Evolutionary conservation across 2,329 filamentous ascomycete genomes (phyloP), one percentile per base, ranked within the genome.

Genomic region (Colletotrichum lentis): DNA sequence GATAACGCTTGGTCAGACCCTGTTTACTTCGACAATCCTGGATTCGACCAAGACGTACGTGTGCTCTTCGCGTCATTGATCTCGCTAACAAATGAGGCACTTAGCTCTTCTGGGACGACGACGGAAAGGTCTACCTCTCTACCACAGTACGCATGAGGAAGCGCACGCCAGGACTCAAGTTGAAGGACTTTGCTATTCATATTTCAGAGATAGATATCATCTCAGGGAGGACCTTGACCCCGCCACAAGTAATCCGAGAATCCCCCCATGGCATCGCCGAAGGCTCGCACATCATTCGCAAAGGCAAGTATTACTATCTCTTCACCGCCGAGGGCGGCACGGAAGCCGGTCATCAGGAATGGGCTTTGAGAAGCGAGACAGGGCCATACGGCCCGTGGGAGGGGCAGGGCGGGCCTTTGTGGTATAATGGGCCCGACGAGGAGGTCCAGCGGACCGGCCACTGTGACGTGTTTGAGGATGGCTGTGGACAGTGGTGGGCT

Each of bases 151-250:
- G 79, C 22, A 70, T 80, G 49, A 72, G 75, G 0, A 60, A 76
- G 20, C 79, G 81, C 16, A 77, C 79, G 0, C 77, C 77, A 0
- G 71, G 74, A 10, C 78, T 77, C 1, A 81, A 77, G 14, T 69
- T 83, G 11, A 85, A 85, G 64, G 84, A 87, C 69, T 86, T 87
- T 69, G 83, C 76, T 59, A 85, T 84, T 63, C 81, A 83, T 67
- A 75, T 82, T 22, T 81, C 78, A 5, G 77, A 81, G 64, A 79
- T 84, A 43, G 78, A 83, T 49, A 72, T 84, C 3, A 54, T 71
- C 11, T 81, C 80, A 3, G 82, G 82, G 2, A 74, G 76, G 3
- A 81, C 79, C 1, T 72, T 82, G 1, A 79, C 77, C 1, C 60
- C 74, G 0, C 79, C 80, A 0, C 65, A 70, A 4, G 67, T 78